phyloP scores from a whole-genome alignment of 2,329 filamentous ascomycete genomes.

The Thielaviopsis ethacetica region DNA sequence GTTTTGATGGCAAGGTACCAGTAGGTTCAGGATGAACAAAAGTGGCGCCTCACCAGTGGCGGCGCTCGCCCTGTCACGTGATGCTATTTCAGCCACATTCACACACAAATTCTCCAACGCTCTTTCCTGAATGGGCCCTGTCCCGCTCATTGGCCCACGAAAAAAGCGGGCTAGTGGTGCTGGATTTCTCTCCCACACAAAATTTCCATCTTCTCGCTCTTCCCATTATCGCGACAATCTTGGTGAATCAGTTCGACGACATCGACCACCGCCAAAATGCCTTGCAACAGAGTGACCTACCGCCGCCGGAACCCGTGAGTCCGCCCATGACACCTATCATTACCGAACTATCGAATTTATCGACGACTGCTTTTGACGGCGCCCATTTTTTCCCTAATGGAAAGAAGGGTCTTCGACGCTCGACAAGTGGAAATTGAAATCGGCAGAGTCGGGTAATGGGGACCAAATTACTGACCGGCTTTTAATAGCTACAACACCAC shows the following conservation, averaged over 20 bases:
- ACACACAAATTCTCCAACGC: conserved; percentile 9
- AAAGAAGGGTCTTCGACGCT: conserved; percentile 12
- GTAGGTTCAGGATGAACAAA: background rate
- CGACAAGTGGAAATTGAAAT: background rate
- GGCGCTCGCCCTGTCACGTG: conserved; percentile 10
- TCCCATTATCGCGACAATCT: conserved; percentile 10
- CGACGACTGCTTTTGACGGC: too few species aligned
- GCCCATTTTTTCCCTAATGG: too few species aligned
- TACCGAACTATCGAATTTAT: too few species aligned
- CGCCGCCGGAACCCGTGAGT: conserved; percentile 70
- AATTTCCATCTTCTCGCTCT: conserved; percentile 22
- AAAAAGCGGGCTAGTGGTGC: conserved; percentile 12
- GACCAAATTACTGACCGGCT: conserved; percentile 4
- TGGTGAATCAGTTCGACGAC: conserved; percentile 18
- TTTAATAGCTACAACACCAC: conserved; percentile 78
- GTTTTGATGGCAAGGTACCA: background rate
- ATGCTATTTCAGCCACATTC: conserved; percentile 2
- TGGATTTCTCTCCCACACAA: conserved; percentile 23
- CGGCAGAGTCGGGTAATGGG: background rate
- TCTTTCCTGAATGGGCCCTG: conserved; percentile 11
- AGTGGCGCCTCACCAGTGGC: conserved; percentile 9
- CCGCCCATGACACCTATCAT: background rate
- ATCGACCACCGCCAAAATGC: conserved; percentile 36
- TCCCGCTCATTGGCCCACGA: conserved; percentile 13
- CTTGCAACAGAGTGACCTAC: conserved; percentile 46